These are phyloP conservation scores for Wilhelminamyces savonicus DNA, from an alignment of 805 yeast species.

Conservation along the genomic window DNA sequence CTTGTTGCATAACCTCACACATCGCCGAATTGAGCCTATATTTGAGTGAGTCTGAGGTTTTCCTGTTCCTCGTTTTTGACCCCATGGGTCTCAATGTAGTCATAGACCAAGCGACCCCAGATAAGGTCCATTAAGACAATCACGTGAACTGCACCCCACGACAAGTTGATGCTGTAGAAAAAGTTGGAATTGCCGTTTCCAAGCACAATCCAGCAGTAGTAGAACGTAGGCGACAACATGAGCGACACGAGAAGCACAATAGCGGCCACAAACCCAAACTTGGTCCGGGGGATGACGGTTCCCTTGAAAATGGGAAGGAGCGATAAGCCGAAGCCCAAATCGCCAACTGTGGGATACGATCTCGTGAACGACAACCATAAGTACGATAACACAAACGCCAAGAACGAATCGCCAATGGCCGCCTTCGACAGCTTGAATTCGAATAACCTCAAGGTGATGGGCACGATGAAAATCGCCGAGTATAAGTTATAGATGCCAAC, in stretches of 20 bases:
- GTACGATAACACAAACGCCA: constrained; percentile 40
- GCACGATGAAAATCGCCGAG: constrained; percentile 58
- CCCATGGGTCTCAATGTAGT: constrained; percentile 40
- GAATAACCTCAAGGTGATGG: constrained; percentile 64
- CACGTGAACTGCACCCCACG: constrained; percentile 65
- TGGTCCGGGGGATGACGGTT: constrained; percentile 40
- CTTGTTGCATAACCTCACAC: too few species aligned
- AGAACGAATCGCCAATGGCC: constrained; percentile 44
- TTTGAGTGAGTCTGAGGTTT: constrained; percentile 44
- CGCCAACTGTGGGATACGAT: constrained; percentile 83
- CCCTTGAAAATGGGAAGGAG: constrained; percentile 38
- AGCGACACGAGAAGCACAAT: constrained; percentile 47
- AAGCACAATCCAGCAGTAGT: constrained; percentile 87
- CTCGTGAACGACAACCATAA: constrained; percentile 57
- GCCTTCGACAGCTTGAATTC: constrained; percentile 8
- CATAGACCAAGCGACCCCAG: constrained; percentile 73
- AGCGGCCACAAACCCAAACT: constrained; percentile 39
- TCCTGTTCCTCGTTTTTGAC: constrained; percentile 30
- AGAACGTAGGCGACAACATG: constrained; percentile 79
- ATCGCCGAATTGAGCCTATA: constrained; percentile 10
- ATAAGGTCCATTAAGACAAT: constrained; percentile 66
- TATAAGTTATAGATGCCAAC: constrained; percentile 77
- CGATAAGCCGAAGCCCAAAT: constrained; percentile 45
- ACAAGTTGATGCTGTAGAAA: constrained; percentile 88
- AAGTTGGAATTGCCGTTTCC: constrained; percentile 96